phyloP scores from a whole-genome alignment of 805 yeast species.

The Candida sanyiensis region DNA sequence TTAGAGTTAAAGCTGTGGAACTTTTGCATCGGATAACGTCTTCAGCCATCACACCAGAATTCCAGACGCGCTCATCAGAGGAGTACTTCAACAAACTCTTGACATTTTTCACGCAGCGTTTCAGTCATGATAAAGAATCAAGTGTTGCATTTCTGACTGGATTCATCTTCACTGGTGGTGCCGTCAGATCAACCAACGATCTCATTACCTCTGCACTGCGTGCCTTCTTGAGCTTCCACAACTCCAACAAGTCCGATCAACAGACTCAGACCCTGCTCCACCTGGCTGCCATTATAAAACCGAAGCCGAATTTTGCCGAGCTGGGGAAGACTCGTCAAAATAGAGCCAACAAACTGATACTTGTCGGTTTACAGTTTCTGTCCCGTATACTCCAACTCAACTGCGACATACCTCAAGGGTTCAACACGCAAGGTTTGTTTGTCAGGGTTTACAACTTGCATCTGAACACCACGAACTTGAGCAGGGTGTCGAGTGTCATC shows the following conservation, averaged over 20 bases:
- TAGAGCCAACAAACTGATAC: slow-evolving; percentile 15
- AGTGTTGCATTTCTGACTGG: slow-evolving; percentile 50
- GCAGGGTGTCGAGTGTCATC: slow-evolving; percentile 36
- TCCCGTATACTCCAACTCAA: slow-evolving; percentile 20
- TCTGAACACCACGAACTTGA: slow-evolving; percentile 38
- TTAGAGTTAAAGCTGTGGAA: slow-evolving; percentile 39
- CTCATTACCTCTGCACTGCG: slow-evolving; percentile 40
- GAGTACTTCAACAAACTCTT: slow-evolving; percentile 29
- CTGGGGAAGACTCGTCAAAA: slow-evolving; percentile 9
- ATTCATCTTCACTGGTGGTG: slow-evolving; percentile 48
- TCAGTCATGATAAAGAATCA: slow-evolving; percentile 10
- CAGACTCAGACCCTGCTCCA: slow-evolving; percentile 18
- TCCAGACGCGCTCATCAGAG: slow-evolving; percentile 12
- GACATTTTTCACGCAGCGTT: slow-evolving; percentile 18
- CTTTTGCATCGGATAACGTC: slow-evolving; percentile 30
- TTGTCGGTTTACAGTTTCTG: slow-evolving; percentile 24
- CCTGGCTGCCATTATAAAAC: slow-evolving; percentile 27
- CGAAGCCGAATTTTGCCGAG: slow-evolving; percentile 9
- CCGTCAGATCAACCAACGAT: slow-evolving; percentile 43
- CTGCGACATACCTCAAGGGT: slow-evolving; percentile 16
- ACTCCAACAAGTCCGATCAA: slow-evolving; percentile 9
- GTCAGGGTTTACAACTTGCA: slow-evolving; percentile 52
- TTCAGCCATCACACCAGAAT: slow-evolving; percentile 8
- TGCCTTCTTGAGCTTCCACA: slow-evolving; percentile 31
- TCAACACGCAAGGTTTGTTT: slow-evolving; percentile 33